Percentiles rank a stretch among this genome's conserved stretches.
phyloP scores from a whole-genome alignment of 768 basidiomycete genomes.

The Lactifluus subvellereus region DNA sequence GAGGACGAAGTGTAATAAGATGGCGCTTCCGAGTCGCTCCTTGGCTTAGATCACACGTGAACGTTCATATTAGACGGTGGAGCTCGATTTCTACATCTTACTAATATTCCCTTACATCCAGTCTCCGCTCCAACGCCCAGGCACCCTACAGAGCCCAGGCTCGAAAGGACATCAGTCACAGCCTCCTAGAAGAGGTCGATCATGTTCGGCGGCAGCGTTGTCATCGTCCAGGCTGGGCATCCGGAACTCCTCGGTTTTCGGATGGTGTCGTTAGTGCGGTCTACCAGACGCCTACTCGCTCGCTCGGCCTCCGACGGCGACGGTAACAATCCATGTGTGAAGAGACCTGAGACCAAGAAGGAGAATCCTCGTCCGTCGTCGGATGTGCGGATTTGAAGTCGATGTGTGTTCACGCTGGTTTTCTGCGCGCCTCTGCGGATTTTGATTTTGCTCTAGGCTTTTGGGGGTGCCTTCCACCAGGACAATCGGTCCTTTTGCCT shows the following conservation, averaged over 20 bases:
- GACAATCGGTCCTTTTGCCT: slow-evolving; percentile 23
- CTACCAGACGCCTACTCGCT: not conserved
- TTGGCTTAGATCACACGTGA: not conserved
- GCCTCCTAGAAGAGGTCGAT: slow-evolving; percentile 1
- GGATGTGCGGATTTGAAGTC: not conserved
- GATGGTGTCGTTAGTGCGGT: not conserved
- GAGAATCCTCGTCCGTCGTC: not conserved
- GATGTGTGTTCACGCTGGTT: not conserved
- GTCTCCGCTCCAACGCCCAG: slow-evolving; percentile 3
- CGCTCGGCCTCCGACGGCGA: not conserved
- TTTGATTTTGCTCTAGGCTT: slow-evolving; percentile 20
- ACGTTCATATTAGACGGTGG: not conserved
- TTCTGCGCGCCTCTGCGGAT: not conserved
- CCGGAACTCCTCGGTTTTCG: slow-evolving; percentile 10
- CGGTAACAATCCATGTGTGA: not conserved
- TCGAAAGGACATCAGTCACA: not conserved
- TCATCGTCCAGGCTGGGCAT: not conserved
- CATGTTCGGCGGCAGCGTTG: not conserved
- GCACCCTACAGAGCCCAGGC: not conserved
- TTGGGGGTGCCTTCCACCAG: slow-evolving; percentile 28
- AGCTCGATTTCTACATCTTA: not conserved
- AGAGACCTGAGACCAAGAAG: not conserved
- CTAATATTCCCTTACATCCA: not conserved
- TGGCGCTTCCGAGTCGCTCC: not conserved
- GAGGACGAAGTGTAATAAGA: not conserved